phyloP scores from a whole-genome alignment of 352 stramenopile genomes.

The Peronospora farinosa region DNA sequence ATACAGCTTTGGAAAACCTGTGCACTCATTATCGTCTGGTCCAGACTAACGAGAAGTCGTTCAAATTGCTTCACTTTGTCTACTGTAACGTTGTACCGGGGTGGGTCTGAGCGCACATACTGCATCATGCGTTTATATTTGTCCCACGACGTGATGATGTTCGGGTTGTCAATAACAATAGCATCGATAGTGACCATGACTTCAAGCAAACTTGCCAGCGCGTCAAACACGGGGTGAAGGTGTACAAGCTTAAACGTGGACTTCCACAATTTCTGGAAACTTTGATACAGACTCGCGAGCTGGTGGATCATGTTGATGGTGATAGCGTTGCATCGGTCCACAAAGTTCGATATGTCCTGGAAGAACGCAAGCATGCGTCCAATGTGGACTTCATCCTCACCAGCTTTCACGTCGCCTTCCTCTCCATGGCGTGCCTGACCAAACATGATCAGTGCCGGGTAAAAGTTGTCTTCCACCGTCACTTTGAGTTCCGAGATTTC shows the following conservation, averaged over 20 bases:
- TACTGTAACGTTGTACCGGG: slow-evolving; percentile 75
- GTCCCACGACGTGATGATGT: slow-evolving; percentile 82
- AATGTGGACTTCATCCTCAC: slow-evolving; percentile 79
- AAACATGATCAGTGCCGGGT: slow-evolving; percentile 86
- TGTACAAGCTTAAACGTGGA: slow-evolving; percentile 85
- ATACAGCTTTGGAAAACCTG: slow-evolving; percentile 86
- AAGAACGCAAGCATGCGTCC: slow-evolving; percentile 86
- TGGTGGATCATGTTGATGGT: slow-evolving; percentile 89
- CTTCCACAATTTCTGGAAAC: slow-evolving; percentile 85
- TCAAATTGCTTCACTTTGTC: slow-evolving; percentile 85
- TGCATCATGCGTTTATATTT: slow-evolving; percentile 91
- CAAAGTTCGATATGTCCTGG: slow-evolving; percentile 88
- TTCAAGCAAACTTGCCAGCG: slow-evolving; percentile 68
- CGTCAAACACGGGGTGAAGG: slow-evolving; percentile 73
- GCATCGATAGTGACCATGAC: slow-evolving; percentile 87
- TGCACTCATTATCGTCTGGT: slow-evolving; percentile 85
- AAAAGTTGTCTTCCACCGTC: slow-evolving; percentile 87
- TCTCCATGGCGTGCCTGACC: slow-evolving; percentile 68
- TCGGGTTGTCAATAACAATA: slow-evolving; percentile 86
- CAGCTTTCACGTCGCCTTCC: slow-evolving; percentile 58
- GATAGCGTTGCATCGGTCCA: slow-evolving; percentile 84
- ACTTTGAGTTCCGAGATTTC: slow-evolving; percentile 88
- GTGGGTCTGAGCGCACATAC: slow-evolving; percentile 77
- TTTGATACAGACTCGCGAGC: slow-evolving; percentile 81
- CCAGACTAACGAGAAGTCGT: slow-evolving; percentile 75